Base-by-base conservation (phyloP, 495 filamentous ascomycete genomes). In the Margaritispora aquatica region DNA sequence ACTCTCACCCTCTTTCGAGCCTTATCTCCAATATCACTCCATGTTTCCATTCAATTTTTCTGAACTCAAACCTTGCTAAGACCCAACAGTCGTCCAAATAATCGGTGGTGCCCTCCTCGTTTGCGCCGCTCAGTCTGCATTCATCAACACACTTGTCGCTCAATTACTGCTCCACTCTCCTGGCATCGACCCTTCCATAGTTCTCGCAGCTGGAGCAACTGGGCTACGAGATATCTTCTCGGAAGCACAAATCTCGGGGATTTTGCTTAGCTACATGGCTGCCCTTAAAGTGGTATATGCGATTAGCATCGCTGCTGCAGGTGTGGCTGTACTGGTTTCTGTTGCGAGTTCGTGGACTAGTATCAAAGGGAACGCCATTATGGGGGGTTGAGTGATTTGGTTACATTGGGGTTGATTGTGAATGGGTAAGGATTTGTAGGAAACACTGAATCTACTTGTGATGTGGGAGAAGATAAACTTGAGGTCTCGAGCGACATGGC, bases 91-190 rank as follows among this genome's bases (percentile, higher is more conserved):
- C 19, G 29, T 49, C 22, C 58, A 65, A 50, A 58, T 54, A 8
- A 68, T 90, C 0, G 82, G 83, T 19, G 84, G 81, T 51, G 80
- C 86, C 3, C 65, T 89, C 24, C 85, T 89, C 62, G 70, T 84
- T 36, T 77, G 79, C 0, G 76, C 86, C 23, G 84, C 77, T 1
- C 77, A 88, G 60, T 82, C 82, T 49, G 73, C 86, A 11, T 79
- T 88, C 63, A 76, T 77, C 58, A 83, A 81, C 59, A 69, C 75
- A 9, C 74, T 88, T 0, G 66, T 80, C 26, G 52, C 60, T 0
- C 69, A 75, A 76, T n/a, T 75, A 71, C 17, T 2, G 0, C 26
- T 52, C 1, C 23, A 38, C 20, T n/a, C 26, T 22, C 63, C 59
- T 5, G 21, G 8, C 13, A 34, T 65, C 17, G 19, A 55, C 26